A percentile compares a stretch with the other conserved stretches of the same genome.
Conservation (phyloP, 2,329 filamentous ascomycete species). For the Furcasterigmium furcatum region DNA sequence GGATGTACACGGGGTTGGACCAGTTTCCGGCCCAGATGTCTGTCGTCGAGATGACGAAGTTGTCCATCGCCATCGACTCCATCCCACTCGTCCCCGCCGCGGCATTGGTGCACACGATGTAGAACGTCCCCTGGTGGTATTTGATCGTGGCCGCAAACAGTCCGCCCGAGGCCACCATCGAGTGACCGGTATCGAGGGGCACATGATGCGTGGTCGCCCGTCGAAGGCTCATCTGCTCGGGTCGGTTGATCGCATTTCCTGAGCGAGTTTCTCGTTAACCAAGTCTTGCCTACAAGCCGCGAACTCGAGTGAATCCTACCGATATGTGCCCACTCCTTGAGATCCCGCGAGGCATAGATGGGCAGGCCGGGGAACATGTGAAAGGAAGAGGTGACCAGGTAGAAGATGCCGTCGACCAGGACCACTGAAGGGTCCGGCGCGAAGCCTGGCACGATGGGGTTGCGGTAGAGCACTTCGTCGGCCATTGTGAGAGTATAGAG, state of each 20-base stretch:
- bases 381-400: constrained; percentile 51
- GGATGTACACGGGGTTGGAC: constrained; percentile 26
- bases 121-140: constrained; percentile 16
- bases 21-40: constrained; percentile 18
- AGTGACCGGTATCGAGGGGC: constrained; percentile 1
- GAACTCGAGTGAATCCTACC: constrained; percentile 1
- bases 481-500: background rate
- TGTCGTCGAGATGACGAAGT: constrained; percentile 15
- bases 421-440: constrained; percentile 23
- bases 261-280: background rate
- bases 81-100: background rate
- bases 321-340: constrained; percentile 24
- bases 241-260: constrained; percentile 1
- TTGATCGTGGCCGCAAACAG: constrained; percentile 19
- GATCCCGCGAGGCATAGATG: constrained; percentile 26
- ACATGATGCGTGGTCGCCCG: background rate
- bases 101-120: constrained; percentile 21
- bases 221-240: background rate
- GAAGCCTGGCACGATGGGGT: constrained; percentile 26
- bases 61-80: constrained; percentile 4
- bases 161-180: constrained; percentile 1
- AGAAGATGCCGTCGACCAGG: constrained; percentile 21
- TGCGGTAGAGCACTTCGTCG: constrained; percentile 3
- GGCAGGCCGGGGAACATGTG: constrained; percentile 56
- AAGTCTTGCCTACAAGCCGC: rapidly evolving